Percentiles rank a stretch among this genome's conserved stretches.
These are phyloP conservation scores for Fusarium luffae DNA, from an alignment of 2,329 filamentous ascomycete genomes.

Conservation along the genomic window DNA sequence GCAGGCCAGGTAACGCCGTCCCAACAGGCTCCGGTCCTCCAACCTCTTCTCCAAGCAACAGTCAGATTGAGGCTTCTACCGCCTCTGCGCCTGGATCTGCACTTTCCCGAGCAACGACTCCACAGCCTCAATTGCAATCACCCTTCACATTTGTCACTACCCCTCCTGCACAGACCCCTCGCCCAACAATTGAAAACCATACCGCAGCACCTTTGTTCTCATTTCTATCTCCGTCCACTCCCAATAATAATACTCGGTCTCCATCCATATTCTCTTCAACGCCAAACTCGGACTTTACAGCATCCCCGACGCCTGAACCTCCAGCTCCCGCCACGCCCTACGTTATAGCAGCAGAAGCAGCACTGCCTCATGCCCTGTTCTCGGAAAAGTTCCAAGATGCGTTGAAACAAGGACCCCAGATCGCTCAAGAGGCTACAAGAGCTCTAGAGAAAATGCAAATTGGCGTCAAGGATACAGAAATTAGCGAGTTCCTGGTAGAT, in stretches of 20 bases:
- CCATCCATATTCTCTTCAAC: neutral
- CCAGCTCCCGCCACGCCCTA: neutral
- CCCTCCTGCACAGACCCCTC: neutral
- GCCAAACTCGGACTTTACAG: neutral
- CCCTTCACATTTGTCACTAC: neutral
- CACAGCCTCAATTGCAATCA: neutral
- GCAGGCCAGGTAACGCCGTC: too few species aligned
- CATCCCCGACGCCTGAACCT: neutral
- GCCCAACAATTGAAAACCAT: too few species aligned
- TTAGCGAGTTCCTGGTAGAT: too few species aligned
- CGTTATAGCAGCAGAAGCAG: slow-evolving; percentile 1
- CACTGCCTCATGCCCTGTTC: slow-evolving; percentile 11
- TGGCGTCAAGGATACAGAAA: too few species aligned
- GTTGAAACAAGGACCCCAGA: neutral
- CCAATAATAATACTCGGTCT: neutral
- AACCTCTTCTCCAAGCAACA: too few species aligned
- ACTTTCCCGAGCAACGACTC: too few species aligned
- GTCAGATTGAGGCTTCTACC: too few species aligned
- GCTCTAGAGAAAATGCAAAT: too few species aligned
- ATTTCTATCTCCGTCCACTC: neutral
- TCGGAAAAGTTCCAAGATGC: neutral
- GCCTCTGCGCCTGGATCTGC: too few species aligned
- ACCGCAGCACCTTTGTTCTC: neutral
- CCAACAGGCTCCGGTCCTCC: too few species aligned
- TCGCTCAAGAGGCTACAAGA: neutral